Percentiles rank a stretch among this genome's conserved stretches.
phyloP scores from a whole-genome alignment of 2,329 filamentous ascomycete species.

The Leptoxyphium fumago region DNA sequence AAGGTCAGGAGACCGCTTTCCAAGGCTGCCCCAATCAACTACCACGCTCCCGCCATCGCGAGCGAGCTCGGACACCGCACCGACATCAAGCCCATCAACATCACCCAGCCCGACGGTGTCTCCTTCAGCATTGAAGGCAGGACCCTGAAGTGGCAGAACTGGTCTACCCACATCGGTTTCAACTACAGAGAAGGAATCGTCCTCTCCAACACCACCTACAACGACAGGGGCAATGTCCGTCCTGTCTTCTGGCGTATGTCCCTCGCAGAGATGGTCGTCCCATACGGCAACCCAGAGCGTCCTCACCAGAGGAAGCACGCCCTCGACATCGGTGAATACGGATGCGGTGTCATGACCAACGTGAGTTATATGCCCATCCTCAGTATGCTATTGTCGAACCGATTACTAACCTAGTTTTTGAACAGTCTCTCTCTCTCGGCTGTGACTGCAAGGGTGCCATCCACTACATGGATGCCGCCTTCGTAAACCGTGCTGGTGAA shows the following conservation, averaged over 20 bases:
- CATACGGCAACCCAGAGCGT: slow-evolving; percentile 68
- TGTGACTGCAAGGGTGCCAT: slow-evolving; percentile 85
- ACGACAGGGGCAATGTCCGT: slow-evolving; percentile 61
- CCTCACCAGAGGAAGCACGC: slow-evolving; percentile 68
- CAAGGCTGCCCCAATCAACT: slow-evolving; percentile 60
- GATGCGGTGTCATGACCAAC: slow-evolving; percentile 72
- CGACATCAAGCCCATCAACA: slow-evolving; percentile 73
- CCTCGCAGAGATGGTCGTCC: slow-evolving; percentile 85
- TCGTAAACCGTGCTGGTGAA: slow-evolving; percentile 64
- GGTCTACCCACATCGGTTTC: slow-evolving; percentile 85
- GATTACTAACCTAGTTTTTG: too few relatives aligned
- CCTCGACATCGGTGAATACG: slow-evolving; percentile 66
- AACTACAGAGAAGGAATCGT: slow-evolving; percentile 90
- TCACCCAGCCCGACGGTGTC: slow-evolving; percentile 77
- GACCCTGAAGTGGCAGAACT: slow-evolving; percentile 78
- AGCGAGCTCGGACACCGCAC: slow-evolving; percentile 60
- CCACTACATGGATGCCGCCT: slow-evolving; percentile 78
- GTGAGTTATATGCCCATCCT: neutral
- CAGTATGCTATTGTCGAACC: too few relatives aligned
- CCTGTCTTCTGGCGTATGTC: slow-evolving; percentile 82
- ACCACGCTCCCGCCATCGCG: slow-evolving; percentile 59
- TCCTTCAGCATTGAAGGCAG: slow-evolving; percentile 67
- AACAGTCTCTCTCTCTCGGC: slow-evolving; percentile 48
- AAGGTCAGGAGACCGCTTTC: slow-evolving; percentile 60
- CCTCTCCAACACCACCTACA: slow-evolving; percentile 77